A percentile compares a stretch with the other conserved stretches of the same genome.
phyloP scores from a whole-genome alignment of 768 basidiomycete species.

The Calocera cornea region DNA sequence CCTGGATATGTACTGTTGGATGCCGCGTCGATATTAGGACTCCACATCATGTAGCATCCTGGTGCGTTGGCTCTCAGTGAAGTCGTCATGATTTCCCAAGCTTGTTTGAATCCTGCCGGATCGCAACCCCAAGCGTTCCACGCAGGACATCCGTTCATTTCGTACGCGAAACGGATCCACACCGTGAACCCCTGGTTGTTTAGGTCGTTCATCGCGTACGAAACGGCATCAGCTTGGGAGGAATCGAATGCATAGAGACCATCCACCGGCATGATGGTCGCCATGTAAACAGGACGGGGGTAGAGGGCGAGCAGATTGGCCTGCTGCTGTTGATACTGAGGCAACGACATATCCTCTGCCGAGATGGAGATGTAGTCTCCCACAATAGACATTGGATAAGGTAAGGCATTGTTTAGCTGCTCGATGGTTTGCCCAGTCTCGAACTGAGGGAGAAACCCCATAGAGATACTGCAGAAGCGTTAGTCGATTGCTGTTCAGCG shows the following conservation, averaged over 20 bases:
- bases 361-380: constrained; percentile 11
- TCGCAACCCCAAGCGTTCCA: constrained; percentile 12
- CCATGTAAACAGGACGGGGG: constrained; percentile 9
- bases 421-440: not conserved
- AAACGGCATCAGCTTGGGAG: constrained; percentile 9
- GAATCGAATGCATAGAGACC: constrained; percentile 3
- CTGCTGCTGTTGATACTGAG: constrained; percentile 7
- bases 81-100: not conserved
- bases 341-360: not conserved
- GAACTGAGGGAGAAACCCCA: not conserved
- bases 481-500: no score
- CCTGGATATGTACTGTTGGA: not conserved
- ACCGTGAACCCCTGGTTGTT: constrained; percentile 10
- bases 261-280: constrained; percentile 10
- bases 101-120: constrained; percentile 7
- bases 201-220: constrained; percentile 3
- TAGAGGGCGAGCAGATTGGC: constrained; percentile 2
- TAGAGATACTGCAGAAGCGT: no score
- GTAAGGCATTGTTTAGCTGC: not conserved
- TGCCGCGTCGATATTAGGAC: constrained; percentile 10
- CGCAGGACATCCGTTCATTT: constrained; percentile 10
- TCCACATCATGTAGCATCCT: not conserved
- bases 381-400: constrained; percentile 1
- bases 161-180: constrained; percentile 13
- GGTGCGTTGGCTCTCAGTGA: not conserved